A percentile compares a stretch with the other conserved stretches of the same genome.
Evolutionary conservation across 208 protist genomes (phyloP).

Genomic region (Acanthamoeba sp.): DNA sequence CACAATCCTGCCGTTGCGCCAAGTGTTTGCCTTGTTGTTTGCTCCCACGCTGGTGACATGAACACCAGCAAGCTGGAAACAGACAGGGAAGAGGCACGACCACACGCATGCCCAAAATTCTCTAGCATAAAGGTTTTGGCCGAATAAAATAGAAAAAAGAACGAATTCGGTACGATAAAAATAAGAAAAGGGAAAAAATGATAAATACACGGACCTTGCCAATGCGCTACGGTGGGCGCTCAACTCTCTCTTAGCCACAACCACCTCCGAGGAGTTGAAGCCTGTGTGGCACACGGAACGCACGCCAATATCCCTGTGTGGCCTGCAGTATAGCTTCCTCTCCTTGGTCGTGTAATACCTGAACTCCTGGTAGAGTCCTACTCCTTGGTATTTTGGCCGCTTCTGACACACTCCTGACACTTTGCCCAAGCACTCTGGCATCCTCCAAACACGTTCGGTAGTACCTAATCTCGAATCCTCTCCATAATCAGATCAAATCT

Average conservation of each 20-base stretch:
- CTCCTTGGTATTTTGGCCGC: neutral
- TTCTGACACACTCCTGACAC: neutral
- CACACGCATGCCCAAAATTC: neutral
- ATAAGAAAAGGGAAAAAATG: neutral
- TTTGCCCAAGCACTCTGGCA: neutral
- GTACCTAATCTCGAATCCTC: neutral
- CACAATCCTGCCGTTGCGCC: too few relatives aligned
- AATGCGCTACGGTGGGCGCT: neutral
- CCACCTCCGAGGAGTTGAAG: neutral
- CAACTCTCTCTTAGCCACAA: neutral
- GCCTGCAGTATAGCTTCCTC: neutral
- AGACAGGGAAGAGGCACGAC: neutral
- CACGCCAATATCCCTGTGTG: neutral
- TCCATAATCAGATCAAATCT: neutral
- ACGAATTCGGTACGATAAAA: conserved; percentile 11
- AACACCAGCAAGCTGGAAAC: too few relatives aligned
- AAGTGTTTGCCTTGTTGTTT: neutral
- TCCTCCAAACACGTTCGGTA: neutral
- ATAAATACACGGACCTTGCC: neutral
- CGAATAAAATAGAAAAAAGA: conserved; percentile 48
- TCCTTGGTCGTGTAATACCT: neutral
- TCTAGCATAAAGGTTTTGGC: neutral
- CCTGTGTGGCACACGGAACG: neutral
- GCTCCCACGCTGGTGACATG: too few relatives aligned
- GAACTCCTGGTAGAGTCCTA: neutral